Conservation (phyloP, 371 early-diverging fungal genomes). For the Mucor lusitanicus region DNA sequence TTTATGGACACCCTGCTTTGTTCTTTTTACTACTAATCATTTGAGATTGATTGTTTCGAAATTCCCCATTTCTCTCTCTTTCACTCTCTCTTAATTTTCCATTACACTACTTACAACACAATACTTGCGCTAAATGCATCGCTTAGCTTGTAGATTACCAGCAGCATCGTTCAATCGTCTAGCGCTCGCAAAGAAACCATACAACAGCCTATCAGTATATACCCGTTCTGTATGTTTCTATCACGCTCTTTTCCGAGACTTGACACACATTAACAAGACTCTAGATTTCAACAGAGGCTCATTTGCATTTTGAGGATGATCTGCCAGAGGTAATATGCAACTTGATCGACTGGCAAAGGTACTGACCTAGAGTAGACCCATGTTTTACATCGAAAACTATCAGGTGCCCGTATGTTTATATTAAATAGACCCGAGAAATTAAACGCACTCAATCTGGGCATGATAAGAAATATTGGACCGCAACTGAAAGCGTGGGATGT, state of each 20-base stretch:
- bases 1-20: neutral
- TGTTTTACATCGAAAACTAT: slow-evolving; percentile 60
- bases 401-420: slow-evolving; percentile 66
- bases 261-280: neutral
- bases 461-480: slow-evolving; percentile 86
- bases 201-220: neutral
- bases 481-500: slow-evolving; percentile 91
- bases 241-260: neutral
- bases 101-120: neutral
- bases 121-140: neutral
- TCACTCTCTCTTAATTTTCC: neutral
- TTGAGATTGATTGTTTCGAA: neutral
- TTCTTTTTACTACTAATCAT: neutral
- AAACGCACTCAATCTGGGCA: slow-evolving; percentile 87
- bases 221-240: neutral
- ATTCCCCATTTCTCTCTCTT: neutral
- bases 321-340: slow-evolving; percentile 16
- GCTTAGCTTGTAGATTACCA: neutral
- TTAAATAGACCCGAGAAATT: slow-evolving; percentile 88
- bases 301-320: slow-evolving; percentile 19
- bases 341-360: neutral
- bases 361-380: slow-evolving; percentile 43
- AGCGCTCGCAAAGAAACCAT: neutral
- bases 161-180: neutral
- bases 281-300: slow-evolving; percentile 24